phyloP scores from a whole-genome alignment of 2,329 filamentous ascomycete species.

The Pyrenochaeta sp. region DNA sequence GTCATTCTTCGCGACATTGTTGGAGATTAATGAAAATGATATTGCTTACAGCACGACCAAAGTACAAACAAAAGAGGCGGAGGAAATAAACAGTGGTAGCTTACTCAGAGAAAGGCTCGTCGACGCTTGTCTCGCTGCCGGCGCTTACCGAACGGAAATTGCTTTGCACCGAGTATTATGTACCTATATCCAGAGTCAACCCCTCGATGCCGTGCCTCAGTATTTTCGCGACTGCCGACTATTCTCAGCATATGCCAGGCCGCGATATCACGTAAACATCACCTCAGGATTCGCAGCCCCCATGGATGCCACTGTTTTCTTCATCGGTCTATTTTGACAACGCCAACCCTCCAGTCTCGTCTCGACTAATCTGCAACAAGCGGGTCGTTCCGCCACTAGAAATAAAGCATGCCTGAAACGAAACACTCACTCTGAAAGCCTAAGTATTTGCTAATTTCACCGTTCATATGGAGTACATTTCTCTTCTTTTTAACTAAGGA shows the following conservation, averaged over 20 bases:
- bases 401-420: conserved; percentile 27
- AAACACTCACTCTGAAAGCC: conserved; percentile 14
- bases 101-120: not conserved
- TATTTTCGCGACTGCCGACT: not conserved
- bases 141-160: conserved; percentile 1
- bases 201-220: not conserved
- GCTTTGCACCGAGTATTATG: not conserved
- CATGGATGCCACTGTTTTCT: not conserved
- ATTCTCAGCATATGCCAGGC: not conserved
- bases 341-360: conserved; percentile 11
- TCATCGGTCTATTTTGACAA: not conserved
- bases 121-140: not conserved
- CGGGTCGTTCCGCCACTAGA: conserved; percentile 24
- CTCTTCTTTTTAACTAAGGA: not conserved
- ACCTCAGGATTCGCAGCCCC: not conserved
- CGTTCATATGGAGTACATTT: not conserved
- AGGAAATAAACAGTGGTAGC: not conserved
- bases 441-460: not conserved
- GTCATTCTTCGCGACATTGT: not conserved
- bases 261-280: not conserved
- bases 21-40: conserved; percentile 1
- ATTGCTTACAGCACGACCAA: conserved; percentile 1
- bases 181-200: not conserved
- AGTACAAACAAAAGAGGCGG: not conserved
- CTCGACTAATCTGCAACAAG: conserved; percentile 15